Evolutionary conservation across 768 basidiomycete genomes (phyloP).

Genomic region (Tephrocybe sp.): DNA sequence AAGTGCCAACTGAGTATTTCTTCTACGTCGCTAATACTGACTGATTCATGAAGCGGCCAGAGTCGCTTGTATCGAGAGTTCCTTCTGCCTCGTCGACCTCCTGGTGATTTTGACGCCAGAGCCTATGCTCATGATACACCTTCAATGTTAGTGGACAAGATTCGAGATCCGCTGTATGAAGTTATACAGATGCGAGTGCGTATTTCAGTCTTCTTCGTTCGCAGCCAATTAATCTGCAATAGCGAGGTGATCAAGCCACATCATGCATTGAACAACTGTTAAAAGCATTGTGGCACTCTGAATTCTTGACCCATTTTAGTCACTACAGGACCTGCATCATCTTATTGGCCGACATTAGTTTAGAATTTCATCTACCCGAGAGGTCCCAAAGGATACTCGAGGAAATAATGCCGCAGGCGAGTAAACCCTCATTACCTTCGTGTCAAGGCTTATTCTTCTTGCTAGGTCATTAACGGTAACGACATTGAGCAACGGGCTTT

Average conservation of each 20-base stretch:
- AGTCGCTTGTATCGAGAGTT: constrained; percentile 62
- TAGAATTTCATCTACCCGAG: constrained; percentile 76
- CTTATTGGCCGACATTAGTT: constrained; percentile 72
- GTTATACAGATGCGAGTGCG: constrained; percentile 46
- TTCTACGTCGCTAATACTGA: neutral
- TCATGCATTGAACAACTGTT: constrained; percentile 64
- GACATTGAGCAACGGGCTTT: constrained; percentile 77
- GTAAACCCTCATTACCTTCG: constrained; percentile 7
- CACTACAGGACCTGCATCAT: constrained; percentile 68
- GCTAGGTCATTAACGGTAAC: constrained; percentile 64
- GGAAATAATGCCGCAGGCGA: constrained; percentile 80
- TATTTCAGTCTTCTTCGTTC: constrained; percentile 7
- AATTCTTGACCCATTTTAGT: constrained; percentile 68
- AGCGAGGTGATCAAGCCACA: constrained; percentile 67
- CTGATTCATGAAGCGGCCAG: constrained; percentile 49
- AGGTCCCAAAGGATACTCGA: constrained; percentile 64
- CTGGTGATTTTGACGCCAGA: constrained; percentile 49
- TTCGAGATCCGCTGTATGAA: constrained; percentile 43
- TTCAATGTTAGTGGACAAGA: constrained; percentile 36
- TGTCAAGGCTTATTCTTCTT: neutral
- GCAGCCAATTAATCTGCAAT: neutral
- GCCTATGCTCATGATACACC: constrained; percentile 51
- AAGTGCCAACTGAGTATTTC: constrained; percentile 37
- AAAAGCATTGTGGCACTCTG: constrained; percentile 73
- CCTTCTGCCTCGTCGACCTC: constrained; percentile 57